Evolutionary conservation across 2,329 filamentous ascomycete species (phyloP), one percentile per base, ranked within the genome.

Genomic region (Microdochium nivale): DNA sequence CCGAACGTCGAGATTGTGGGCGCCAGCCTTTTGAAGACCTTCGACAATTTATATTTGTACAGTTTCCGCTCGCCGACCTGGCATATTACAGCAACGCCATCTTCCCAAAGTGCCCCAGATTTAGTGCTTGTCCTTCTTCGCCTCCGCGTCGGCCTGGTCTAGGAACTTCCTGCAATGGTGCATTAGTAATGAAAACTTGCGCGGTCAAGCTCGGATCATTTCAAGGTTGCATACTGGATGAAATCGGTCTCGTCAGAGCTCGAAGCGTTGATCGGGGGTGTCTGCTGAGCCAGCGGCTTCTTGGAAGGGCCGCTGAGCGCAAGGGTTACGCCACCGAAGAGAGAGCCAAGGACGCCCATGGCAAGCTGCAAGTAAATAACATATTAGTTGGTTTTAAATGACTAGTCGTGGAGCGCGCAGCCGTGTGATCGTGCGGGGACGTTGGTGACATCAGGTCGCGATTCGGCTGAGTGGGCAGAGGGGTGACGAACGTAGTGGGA

Each of bases 211-310:
- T 11, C 11, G 30, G 49, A 52, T 35, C 52, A 56, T 21, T 49
- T n/a, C 50, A 53, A 51, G 51, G 52, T 50, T 50, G 63, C 76
- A 72, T 68, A 83, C 80, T 82, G 80, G 74, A 83, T 81, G 69
- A 83, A 83, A 65, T 82, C 78, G 67, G 76, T 78, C 72, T 83
- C 80, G 64, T 82, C 80, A 61, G 78, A 73, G 70, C 74, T 80
- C 50, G 77, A 75, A 54, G 80, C 80, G 67, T 83, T 82, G 73
- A 83, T 80, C 49, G 80, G 80, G 56, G 80, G 80, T 49, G 75
- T 66, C 53, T 74, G 70, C 48, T 66, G 59, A 57, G 65, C 54
- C 30, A 50, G 4, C 59, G 64, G 64, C 59, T 64, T 63, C 65
- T 70, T 73, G 67, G 72, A 73, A 64, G 72, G 66, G 54, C 79